Evolutionary conservation across 345 rosid species (phyloP).

Genomic region (Rubroshorea leprosula): DNA sequence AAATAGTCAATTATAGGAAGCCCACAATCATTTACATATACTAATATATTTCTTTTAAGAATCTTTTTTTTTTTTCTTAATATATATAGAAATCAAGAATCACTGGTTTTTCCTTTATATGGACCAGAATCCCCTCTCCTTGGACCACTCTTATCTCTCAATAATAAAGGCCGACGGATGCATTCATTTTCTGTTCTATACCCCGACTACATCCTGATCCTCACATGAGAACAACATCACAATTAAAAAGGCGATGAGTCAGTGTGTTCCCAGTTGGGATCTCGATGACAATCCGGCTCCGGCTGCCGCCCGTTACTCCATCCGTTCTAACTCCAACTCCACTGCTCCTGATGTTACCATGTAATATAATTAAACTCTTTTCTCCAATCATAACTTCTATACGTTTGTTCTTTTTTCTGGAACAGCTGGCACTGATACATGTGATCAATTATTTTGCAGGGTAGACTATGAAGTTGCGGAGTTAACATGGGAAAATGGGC

Average conservation of each 20-base stretch:
- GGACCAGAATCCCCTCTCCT: slow-evolving; percentile 19
- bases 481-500: slow-evolving; percentile 96
- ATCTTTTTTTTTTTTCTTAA: too few relatives aligned
- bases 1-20: background rate
- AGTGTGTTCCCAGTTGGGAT: slow-evolving; percentile 83
- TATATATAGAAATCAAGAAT: too few relatives aligned
- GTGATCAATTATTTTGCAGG: too few relatives aligned
- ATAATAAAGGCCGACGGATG: background rate
- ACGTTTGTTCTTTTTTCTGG: too few relatives aligned
- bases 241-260: slow-evolving; percentile 45
- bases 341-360: slow-evolving; percentile 38
- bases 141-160: background rate
- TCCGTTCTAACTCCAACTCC: slow-evolving; percentile 37
- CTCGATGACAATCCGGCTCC: slow-evolving; percentile 42
- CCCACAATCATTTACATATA: background rate
- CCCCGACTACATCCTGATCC: background rate
- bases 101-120: background rate
- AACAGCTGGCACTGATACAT: too few relatives aligned
- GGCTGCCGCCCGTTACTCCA: slow-evolving; percentile 18
- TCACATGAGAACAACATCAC: background rate
- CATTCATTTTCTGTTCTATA: background rate
- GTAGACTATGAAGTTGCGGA: slow-evolving; percentile 75
- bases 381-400: too few relatives aligned
- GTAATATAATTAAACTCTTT: too few relatives aligned
- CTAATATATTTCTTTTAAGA: background rate